Evolutionary conservation across 148 eudicot genomes (phyloP), one percentile per base, ranked within the genome.

Genomic region (Polygonum maritimum): DNA sequence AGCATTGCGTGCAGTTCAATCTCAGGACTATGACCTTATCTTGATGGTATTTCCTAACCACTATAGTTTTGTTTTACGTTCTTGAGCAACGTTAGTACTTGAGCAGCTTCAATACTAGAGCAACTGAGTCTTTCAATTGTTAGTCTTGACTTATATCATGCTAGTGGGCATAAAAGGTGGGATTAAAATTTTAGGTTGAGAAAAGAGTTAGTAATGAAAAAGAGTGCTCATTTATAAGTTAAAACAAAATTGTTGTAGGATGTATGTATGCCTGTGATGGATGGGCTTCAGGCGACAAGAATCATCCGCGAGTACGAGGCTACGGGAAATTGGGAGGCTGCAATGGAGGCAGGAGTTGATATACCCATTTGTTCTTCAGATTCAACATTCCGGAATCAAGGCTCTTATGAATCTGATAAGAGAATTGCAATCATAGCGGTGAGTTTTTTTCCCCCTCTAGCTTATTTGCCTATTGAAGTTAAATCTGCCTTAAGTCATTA

Each of bases 241-340:
- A 18, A 71, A 67, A 47, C 71, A 44, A 44, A 73, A 8, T 19
- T 72, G 35, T 1, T 79, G 75, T 88, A 94, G 98, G 98, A 94
- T 83, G 93, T 94, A 40, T 90, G 88, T 90, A 94, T 94, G 98
- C 98, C 98, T 18, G 88, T 84, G 77, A 94, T 94, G 98, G 92
- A 91, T 79, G 98, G 98, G 77, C 93, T 94, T 77, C 89, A 94
- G 79, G 97, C 98, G 41, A 94, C 98, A 49, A 83, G 93, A 79
- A 79, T 92, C 35, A 90, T 92, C 74, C 91, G 98, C 62, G 87
- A 93, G 19, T 94, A 83, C 62, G 98, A 94, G 80, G 88, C 87
- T 79, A 85, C 93, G 2, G 98, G 98, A 31, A 90, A 77, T 41
- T 94, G 97, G 98, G 90, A 92, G 74, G 93, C 91, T 54, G 96